phyloP scores from a whole-genome alignment of 805 yeast species.

The Jamesozyma hellenica region DNA sequence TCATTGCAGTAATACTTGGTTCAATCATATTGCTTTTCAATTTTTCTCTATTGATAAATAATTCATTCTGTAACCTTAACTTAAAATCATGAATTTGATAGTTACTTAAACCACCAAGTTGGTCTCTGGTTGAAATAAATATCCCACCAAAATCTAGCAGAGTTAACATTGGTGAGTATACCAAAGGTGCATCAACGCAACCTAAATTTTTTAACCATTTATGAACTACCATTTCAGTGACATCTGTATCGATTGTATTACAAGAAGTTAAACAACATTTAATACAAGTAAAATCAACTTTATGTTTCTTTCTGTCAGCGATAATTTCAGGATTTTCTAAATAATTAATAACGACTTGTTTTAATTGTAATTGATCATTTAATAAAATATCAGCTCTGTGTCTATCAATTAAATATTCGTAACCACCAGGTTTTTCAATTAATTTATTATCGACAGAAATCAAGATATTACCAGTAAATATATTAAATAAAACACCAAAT shows the following conservation, averaged over 20 bases:
- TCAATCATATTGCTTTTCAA: slow-evolving; percentile 27
- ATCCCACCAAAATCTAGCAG: slow-evolving; percentile 93
- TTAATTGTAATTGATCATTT: slow-evolving; percentile 80
- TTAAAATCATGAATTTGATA: slow-evolving; percentile 25
- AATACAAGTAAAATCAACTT: slow-evolving; percentile 68
- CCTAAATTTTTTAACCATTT: slow-evolving; percentile 90
- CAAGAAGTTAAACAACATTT: slow-evolving; percentile 88
- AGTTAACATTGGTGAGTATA: slow-evolving; percentile 81
- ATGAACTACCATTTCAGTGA: slow-evolving; percentile 76
- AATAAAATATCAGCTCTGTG: slow-evolving; percentile 63
- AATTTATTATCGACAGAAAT: slow-evolving; percentile 70
- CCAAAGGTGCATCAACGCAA: slow-evolving; percentile 60
- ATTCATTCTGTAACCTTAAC: slow-evolving; percentile 26
- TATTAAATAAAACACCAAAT: slow-evolving; percentile 66
- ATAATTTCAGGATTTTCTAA: slow-evolving; percentile 82
- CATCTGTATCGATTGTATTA: slow-evolving; percentile 84
- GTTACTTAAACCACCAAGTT: slow-evolving; percentile 40
- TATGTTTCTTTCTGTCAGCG: slow-evolving; percentile 63
- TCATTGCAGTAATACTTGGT: slow-evolving; percentile 25
- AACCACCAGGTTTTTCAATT: slow-evolving; percentile 73
- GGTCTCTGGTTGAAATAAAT: slow-evolving; percentile 84
- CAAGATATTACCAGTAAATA: slow-evolving; percentile 74
- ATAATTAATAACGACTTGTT: slow-evolving; percentile 85
- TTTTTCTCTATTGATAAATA: slow-evolving; percentile 28
- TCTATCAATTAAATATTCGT: slow-evolving; percentile 68